phyloP scores from a whole-genome alignment of 176 grass and related monocot genomes.

The Oryza meyeriana region DNA sequence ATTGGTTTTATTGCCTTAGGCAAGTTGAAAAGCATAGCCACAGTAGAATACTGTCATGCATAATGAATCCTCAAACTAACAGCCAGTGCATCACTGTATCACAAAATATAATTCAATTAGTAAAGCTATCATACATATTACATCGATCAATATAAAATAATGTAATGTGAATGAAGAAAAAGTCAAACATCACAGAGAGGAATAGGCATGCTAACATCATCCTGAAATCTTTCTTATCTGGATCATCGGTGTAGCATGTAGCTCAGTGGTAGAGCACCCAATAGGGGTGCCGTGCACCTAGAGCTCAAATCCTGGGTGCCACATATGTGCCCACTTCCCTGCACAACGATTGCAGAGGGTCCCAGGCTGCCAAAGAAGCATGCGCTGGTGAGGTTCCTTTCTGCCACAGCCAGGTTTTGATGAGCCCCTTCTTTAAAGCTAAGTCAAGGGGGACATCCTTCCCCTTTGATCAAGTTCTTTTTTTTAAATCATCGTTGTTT shows the following conservation, averaged over 20 bases:
- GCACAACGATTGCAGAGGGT: no score
- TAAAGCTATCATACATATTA: conserved; percentile 10
- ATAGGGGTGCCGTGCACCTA: no score
- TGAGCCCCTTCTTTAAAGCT: no score
- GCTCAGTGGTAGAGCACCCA: no score
- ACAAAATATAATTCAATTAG: neutral
- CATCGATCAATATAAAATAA: neutral
- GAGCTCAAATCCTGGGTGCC: no score
- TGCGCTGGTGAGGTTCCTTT: no score
- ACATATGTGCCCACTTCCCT: no score
- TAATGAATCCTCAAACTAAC: neutral
- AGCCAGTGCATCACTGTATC: conserved; percentile 36
- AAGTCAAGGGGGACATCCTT: no score
- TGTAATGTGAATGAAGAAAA: neutral
- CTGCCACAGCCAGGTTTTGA: no score
- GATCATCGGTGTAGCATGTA: neutral
- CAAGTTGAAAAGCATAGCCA: conserved; percentile 33
- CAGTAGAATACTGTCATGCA: neutral
- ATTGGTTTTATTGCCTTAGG: conserved; percentile 16
- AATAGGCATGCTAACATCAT: neutral
- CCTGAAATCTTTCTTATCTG: neutral
- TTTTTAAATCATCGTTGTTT: no score
- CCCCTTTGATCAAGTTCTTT: no score
- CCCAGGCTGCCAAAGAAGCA: no score
- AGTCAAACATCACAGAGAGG: neutral